Evolutionary conservation across 805 yeast genomes (phyloP), one percentile per base, ranked within the genome.

Genomic region (Cyberlindnera mycetangii): DNA sequence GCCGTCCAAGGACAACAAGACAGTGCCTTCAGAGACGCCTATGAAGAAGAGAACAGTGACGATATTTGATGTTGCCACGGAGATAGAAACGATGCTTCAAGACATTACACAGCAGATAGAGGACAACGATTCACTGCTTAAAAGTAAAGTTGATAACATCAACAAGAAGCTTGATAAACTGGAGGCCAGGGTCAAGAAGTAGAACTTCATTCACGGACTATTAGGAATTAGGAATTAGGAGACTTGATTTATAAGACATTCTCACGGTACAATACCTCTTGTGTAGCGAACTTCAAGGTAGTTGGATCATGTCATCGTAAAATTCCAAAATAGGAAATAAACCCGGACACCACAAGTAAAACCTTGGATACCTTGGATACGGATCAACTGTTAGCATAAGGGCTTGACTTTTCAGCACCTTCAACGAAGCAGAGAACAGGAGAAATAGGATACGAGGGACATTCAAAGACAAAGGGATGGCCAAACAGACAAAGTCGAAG

Each of bases 31-130:
- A 4, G 37, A 34, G n/a, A 27, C 27, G 27, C 5, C 25, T 11
- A 20, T 21, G 10, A 19, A 7, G 33, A 8, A 16, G 36, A 42
- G 43, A 16, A 47, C 54, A 6, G 52, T 57, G 11, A 55, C 67
- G 20, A 54, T 62, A n/a, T 61, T 62, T 40, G 66, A 63, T 25
- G 61, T 63, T 14, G 65, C 66, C 8, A 57, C 65, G 0, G 60
- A 56, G 37, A 51, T 63, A 7, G 65, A 62, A 46, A 47, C 41
- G 5, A 50, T 55, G 54, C 42, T 63, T 10, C 42, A 51, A 12
- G 46, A 40, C 1, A 47, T 62, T 14, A 57, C 56, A 32, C 24
- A 59, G 48, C 21, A 53, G 37, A 45, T 60, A 4, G 59, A 60
- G n/a, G 53, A 51, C 20, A 52, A 56, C 24, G 62, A 60, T 27